Conservation (phyloP, 23 red algal genomes). For the Pyropia yezoensis region DNA sequence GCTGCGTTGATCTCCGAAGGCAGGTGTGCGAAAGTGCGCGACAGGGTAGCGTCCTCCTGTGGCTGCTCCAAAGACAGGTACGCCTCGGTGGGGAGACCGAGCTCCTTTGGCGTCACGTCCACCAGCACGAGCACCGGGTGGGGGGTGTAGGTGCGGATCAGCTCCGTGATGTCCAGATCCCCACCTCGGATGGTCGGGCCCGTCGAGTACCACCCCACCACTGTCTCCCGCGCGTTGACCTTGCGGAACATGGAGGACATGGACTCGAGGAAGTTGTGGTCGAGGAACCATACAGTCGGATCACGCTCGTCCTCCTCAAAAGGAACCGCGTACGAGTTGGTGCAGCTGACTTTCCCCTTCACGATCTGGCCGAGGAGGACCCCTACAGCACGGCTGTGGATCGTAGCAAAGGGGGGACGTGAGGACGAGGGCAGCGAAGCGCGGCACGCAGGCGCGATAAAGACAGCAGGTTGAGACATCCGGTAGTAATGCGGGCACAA, state of each 20-base stretch:
- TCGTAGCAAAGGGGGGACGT: neutral
- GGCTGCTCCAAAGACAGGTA: conserved; percentile 83
- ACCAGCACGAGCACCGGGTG: conserved; percentile 88
- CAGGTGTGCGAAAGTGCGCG: conserved; percentile 76
- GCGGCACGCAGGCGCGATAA: neutral
- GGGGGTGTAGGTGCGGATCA: conserved; percentile 70
- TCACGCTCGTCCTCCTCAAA: conserved; percentile 98
- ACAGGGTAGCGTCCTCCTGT: conserved; percentile 48
- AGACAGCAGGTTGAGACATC: neutral
- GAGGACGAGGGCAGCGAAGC: neutral
- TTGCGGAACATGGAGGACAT: conserved; percentile 99
- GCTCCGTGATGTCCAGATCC: conserved; percentile 88
- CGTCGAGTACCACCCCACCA: conserved; percentile 99
- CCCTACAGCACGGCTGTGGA: conserved; percentile 71
- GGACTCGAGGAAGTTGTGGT: conserved; percentile 94
- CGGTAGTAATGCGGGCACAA: neutral
- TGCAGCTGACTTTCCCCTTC: conserved; percentile 64
- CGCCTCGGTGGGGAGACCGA: conserved; percentile 90
- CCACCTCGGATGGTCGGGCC: conserved; percentile 87
- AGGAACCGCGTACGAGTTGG: conserved; percentile 95
- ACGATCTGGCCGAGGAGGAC: conserved; percentile 75
- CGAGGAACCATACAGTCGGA: conserved; percentile 86
- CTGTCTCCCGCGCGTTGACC: conserved; percentile 83
- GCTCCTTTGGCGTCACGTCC: conserved; percentile 88
- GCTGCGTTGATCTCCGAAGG: conserved; percentile 78